A percentile compares a stretch with the other conserved stretches of the same genome.
These are phyloP conservation scores for Phytophthora boehmeriae DNA, from an alignment of 352 stramenopile genomes.

Conservation along the genomic window DNA sequence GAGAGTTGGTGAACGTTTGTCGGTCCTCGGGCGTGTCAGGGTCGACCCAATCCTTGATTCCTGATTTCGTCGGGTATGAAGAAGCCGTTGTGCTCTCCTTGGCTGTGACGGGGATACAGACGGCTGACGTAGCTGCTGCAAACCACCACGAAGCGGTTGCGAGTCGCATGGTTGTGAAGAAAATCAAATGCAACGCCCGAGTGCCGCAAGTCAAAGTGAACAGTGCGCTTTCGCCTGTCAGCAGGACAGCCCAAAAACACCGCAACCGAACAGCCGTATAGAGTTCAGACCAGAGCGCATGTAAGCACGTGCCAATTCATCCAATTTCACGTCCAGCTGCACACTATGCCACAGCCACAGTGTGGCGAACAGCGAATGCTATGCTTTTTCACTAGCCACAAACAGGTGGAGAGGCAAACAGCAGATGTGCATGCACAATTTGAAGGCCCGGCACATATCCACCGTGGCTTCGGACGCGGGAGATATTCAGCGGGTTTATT, in stretches of 20 bases:
- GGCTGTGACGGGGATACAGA: conserved; percentile 6
- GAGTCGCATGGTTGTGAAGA: conserved; percentile 20
- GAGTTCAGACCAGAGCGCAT: conserved; percentile 9
- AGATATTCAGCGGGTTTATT: conserved; percentile 29
- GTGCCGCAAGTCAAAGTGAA: conserved; percentile 5
- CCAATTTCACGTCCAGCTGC: conserved; percentile 18
- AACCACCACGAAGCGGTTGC: conserved; percentile 1
- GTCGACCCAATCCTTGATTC: conserved; percentile 58
- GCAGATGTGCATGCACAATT: conserved; percentile 10
- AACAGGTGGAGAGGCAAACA: conserved; percentile 27
- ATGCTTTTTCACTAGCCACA: conserved; percentile 3
- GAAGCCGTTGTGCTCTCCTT: conserved; percentile 22
- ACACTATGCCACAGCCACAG: conserved; percentile 11
- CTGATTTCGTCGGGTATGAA: conserved; percentile 52
- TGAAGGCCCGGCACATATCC: conserved; percentile 1
- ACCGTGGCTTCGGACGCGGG: conserved; percentile 4
- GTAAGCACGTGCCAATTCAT: conserved; percentile 29
- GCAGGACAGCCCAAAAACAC: background rate
- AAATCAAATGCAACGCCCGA: conserved; percentile 8
- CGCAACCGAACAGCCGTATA: conserved; percentile 18
- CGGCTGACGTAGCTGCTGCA: background rate
- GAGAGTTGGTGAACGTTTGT: conserved; percentile 43
- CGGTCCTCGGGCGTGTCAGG: conserved; percentile 48
- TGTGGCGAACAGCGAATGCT: conserved; percentile 16
- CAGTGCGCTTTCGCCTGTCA: conserved; percentile 11